A percentile compares a stretch with the other conserved stretches of the same genome.
Conservation (phyloP, 2,329 filamentous ascomycete species). For the Akanthomyces uredinophilus region DNA sequence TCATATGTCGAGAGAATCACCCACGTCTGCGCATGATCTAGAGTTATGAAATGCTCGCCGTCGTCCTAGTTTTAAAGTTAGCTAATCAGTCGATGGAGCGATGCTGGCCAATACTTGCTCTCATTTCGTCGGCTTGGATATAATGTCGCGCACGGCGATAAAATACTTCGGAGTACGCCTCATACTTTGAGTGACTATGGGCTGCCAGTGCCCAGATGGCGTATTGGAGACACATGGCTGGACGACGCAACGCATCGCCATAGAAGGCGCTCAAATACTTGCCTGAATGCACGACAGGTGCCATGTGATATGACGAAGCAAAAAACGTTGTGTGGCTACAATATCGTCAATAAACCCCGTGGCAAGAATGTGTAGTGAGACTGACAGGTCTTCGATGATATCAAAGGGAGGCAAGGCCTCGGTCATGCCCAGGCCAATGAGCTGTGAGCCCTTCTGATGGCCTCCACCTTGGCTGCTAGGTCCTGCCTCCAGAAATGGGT, state of each 20-base stretch:
- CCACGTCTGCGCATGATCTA: slow-evolving; percentile 81
- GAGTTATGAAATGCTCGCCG: slow-evolving; percentile 72
- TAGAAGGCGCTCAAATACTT: slow-evolving; percentile 73
- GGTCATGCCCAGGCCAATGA: slow-evolving; percentile 75
- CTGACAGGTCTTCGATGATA: slow-evolving; percentile 77
- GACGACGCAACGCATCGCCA: slow-evolving; percentile 64
- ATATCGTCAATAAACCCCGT: background rate
- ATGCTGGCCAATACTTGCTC: slow-evolving; percentile 33
- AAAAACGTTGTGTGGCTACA: slow-evolving; percentile 70
- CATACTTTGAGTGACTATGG: slow-evolving; percentile 66
- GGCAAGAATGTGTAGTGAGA: slow-evolving; percentile 11
- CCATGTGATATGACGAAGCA: slow-evolving; percentile 61
- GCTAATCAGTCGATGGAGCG: no score
- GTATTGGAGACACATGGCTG: slow-evolving; percentile 79
- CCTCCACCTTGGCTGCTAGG: slow-evolving; percentile 10
- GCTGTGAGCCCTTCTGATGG: slow-evolving; percentile 26
- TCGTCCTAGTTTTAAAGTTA: slow-evolving; percentile 44
- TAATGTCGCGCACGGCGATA: slow-evolving; percentile 81
- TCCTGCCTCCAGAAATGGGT: background rate
- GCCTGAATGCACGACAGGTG: slow-evolving; percentile 73
- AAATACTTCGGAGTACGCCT: slow-evolving; percentile 67
- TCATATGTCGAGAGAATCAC: slow-evolving; percentile 70
- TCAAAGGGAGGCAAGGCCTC: slow-evolving; percentile 75
- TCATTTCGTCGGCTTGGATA: slow-evolving; percentile 78
- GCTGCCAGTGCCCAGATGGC: slow-evolving; percentile 82